Base-by-base conservation (phyloP, 805 yeast genomes). In the Groenewaldozyma tartarivorans region DNA sequence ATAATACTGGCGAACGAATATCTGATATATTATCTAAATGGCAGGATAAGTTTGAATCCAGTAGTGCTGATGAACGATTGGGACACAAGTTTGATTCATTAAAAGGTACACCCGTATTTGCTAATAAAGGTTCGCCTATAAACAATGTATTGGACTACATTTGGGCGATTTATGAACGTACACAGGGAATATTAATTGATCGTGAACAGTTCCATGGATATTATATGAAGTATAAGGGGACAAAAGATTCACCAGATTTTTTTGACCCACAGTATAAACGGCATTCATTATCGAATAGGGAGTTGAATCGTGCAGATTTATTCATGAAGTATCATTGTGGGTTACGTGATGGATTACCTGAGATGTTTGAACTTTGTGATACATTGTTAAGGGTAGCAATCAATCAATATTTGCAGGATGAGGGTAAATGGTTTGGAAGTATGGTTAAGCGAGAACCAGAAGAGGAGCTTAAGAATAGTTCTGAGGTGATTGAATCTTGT, bases 341-440 rank as follows among this genome's bases (percentile, higher is more conserved):
- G 17, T 35, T 51, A 33, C 49, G 48, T 34, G 51, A 46, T 27
- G 53, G 50, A 7, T 37, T 51, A n/a, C 49, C 52, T 1, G 51
- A 46, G n/a, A 35, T 51, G 37, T 48, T 49, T 30, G 26, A 31
- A 2, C 36, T 44, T 17, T 42, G 49, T 4, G 48, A 46, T 24
- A 33, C 35, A 18, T 34, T 49, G 35, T 41, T 48, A 2, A 50
- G 44, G 4, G 11, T 35, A 4, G 37, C 49, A 33, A 32, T 48
- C 39, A 36, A 36, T 16, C 36, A 39, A 31, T 48, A 34, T 32
- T 39, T 51, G 15, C 18, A 20, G 7, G 46, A 48, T 26, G 49
- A 51, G 45, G 40, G 45, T 21, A 38, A 44, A 19, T 51, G 55
- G 55, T 48, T 51, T 38, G 29, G 29, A 13, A 13, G 13, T 7